Base-by-base conservation (phyloP, 2,329 filamentous ascomycete species). In the Exophiala lecanii-corni region DNA sequence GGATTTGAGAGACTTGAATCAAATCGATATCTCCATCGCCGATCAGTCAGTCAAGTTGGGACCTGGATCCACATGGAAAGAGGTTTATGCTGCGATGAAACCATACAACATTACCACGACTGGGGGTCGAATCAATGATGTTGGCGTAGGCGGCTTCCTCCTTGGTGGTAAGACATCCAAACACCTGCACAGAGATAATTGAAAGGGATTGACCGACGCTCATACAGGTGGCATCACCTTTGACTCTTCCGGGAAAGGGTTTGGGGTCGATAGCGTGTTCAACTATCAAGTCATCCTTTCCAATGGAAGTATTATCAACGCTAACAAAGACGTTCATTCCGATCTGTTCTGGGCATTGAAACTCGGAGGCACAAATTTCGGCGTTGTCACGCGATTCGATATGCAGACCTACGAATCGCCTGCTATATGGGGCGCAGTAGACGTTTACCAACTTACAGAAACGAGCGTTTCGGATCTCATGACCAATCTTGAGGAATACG, bases 261-360 rank as follows among this genome's bases (percentile, higher is more conserved):
- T 57, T 44, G 59, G 58, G n/a, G 61, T 55, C 21, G 63, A 66
- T 47, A 65, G 62, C 20, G 58, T 66, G 1, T 34, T 58, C 25
- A 61, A 56, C 31, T 67, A 56, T 35, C 57, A 65, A 47, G 63
- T 80, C 28, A 75, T 81, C 3, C 64, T 78, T 1, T 68, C 72
- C 12, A 66, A 72, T 47, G 71, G 74, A 5, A 57, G 61, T 3
- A 65, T 78, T 32, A 59, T 74, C 28, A 69, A 66, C 3, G 74
- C 70, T 2, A 72, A 66, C 12, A 53, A 56, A 3, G 55, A 54
- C 0, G 55, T 61, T 6, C 61, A 79, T 46, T 45, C 65, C 0
- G 75, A 79, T 43, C 62, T 81, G 5, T 79, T 65, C 58, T 65
- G 63, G 49, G 74, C 71, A 0, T 65, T 80, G 3, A 71, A 72